Evolutionary conservation across 768 basidiomycete species (phyloP).

Genomic region (Harrya chromipes): DNA sequence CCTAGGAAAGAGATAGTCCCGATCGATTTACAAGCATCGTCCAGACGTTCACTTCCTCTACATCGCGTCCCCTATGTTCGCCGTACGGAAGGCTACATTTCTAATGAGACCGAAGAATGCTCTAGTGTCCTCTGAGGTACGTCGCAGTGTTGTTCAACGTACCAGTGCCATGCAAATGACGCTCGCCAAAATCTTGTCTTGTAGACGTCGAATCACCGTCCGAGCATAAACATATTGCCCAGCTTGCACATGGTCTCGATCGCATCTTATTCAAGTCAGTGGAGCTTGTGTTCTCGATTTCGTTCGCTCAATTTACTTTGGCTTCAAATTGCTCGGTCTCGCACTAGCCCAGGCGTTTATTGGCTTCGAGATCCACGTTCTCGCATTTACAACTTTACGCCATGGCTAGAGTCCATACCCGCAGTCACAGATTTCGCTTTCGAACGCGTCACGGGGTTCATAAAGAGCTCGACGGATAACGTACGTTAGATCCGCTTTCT

Average conservation of each 20-base stretch:
- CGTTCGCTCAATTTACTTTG: not conserved
- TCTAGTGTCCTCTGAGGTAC: constrained; percentile 18
- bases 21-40: constrained; percentile 2
- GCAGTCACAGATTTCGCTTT: constrained; percentile 82
- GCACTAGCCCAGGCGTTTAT: constrained; percentile 75
- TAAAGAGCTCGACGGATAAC: constrained; percentile 74
- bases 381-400: constrained; percentile 79
- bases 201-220: constrained; percentile 45
- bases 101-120: constrained; percentile 2
- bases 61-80: constrained; percentile 26
- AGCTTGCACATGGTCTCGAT: constrained; percentile 62
- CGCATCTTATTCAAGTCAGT: constrained; percentile 75
- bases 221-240: constrained; percentile 54
- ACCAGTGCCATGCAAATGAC: too few species aligned
- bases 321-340: not conserved
- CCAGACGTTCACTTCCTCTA: constrained; percentile 15
- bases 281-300: not conserved
- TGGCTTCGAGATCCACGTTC: constrained; percentile 87
- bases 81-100: constrained; percentile 25
- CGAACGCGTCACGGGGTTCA: constrained; percentile 67
- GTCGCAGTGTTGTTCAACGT: not conserved
- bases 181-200: too few species aligned
- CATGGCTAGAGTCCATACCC: constrained; percentile 70
- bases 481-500: constrained; percentile 31
- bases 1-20: constrained; percentile 4